These are phyloP conservation scores for Termitomyces sp. DNA, from an alignment of 768 basidiomycete genomes.

Conservation along the genomic window DNA sequence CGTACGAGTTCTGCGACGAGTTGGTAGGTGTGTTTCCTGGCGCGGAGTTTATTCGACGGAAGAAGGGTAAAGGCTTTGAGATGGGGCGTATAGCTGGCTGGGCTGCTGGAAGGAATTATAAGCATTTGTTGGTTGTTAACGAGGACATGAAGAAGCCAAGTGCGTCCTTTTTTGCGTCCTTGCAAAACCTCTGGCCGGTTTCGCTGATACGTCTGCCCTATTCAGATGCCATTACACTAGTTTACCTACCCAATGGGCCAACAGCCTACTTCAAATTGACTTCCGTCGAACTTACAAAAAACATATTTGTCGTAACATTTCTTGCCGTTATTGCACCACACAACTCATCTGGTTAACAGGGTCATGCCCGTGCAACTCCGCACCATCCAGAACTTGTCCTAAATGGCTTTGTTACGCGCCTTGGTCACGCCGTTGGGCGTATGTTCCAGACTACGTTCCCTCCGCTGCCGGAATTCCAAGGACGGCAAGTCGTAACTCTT, in stretches of 20 bases:
- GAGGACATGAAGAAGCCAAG: conserved; percentile 95
- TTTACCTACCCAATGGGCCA: conserved; percentile 88
- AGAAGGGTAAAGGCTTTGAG: conserved; percentile 88
- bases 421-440: conserved; percentile 89
- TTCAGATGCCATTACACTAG: conserved; percentile 89
- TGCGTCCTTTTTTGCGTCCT: conserved; percentile 34
- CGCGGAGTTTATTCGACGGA: conserved; percentile 81
- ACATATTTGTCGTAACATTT: conserved; percentile 65
- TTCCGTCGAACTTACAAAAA: conserved; percentile 78
- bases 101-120: conserved; percentile 87
- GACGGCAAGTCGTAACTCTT: conserved; percentile 93
- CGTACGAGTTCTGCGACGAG: conserved; percentile 93
- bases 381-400: conserved; percentile 95
- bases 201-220: conserved; percentile 5
- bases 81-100: conserved; percentile 88
- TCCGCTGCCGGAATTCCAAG: conserved; percentile 90
- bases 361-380: conserved; percentile 87
- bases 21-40: conserved; percentile 87
- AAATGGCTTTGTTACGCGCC: conserved; percentile 89
- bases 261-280: conserved; percentile 95
- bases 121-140: conserved; percentile 88
- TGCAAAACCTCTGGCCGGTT: neutral
- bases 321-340: neutral
- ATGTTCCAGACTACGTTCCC: conserved; percentile 98
- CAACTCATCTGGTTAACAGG: conserved; percentile 38